Percentiles rank a stretch among this genome's conserved stretches.
phyloP scores from a whole-genome alignment of 148 eudicot species.

The Amaranthus cruentus region DNA sequence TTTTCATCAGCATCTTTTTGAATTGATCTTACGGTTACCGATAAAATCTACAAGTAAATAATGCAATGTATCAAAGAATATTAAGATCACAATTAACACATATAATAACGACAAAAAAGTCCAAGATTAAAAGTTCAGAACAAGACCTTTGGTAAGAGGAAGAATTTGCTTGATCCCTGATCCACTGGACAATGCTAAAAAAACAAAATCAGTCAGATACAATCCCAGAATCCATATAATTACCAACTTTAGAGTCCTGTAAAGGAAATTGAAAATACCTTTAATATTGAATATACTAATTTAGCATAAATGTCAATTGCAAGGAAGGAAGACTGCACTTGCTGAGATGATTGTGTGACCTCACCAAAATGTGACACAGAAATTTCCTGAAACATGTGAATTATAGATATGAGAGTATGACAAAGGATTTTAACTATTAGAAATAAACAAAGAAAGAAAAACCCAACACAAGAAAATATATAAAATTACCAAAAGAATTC shows the following conservation, averaged over 20 bases:
- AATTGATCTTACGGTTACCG: slow-evolving; percentile 65
- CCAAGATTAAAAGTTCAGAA: slow-evolving; percentile 1
- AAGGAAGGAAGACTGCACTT: slow-evolving; percentile 71
- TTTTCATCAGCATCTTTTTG: slow-evolving; percentile 87
- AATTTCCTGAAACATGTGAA: slow-evolving; percentile 53
- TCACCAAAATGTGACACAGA: slow-evolving; percentile 84
- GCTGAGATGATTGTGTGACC: slow-evolving; percentile 66
- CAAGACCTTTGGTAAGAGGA: slow-evolving; percentile 71
- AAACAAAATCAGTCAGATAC: slow-evolving; percentile 21
- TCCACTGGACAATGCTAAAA: slow-evolving; percentile 72
- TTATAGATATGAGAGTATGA: slow-evolving; percentile 2
- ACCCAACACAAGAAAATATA: background rate
- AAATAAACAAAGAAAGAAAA: background rate
- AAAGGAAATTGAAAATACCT: slow-evolving; percentile 41
- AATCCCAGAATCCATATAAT: background rate
- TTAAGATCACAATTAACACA: too few relatives aligned
- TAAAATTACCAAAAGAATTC: slow-evolving; percentile 54
- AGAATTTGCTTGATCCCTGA: slow-evolving; percentile 69
- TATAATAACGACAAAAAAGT: too few relatives aligned
- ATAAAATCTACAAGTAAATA: slow-evolving; percentile 49
- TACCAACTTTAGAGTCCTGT: background rate
- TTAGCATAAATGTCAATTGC: slow-evolving; percentile 91
- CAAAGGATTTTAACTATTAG: background rate
- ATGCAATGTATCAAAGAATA: background rate
- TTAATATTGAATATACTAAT: slow-evolving; percentile 70